Evolutionary conservation across 2,329 filamentous ascomycete species (phyloP).

Genomic region (Fusarium scirpi): DNA sequence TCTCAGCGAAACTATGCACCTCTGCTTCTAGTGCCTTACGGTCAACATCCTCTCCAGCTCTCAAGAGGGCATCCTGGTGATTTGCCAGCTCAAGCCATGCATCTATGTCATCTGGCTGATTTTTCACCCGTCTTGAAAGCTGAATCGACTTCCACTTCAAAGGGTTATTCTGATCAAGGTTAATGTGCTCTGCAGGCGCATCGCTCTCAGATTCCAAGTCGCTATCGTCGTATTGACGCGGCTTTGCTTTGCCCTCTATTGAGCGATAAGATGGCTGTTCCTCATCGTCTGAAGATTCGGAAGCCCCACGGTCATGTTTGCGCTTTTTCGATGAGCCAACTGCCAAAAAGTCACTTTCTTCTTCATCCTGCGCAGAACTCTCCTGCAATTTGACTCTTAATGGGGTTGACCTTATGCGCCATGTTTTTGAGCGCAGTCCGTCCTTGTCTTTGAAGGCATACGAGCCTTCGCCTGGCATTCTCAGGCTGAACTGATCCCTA

Average conservation of each 20-base stretch:
- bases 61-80: slow-evolving; percentile 78
- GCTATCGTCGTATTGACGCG: slow-evolving; percentile 59
- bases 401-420: slow-evolving; percentile 54
- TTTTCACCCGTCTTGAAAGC: slow-evolving; percentile 72
- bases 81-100: slow-evolving; percentile 84
- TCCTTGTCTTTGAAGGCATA: slow-evolving; percentile 56
- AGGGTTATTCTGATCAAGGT: slow-evolving; percentile 55
- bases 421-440: slow-evolving; percentile 59
- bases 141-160: slow-evolving; percentile 68
- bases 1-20: slow-evolving; percentile 76
- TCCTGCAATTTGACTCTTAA: slow-evolving; percentile 55
- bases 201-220: slow-evolving; percentile 64
- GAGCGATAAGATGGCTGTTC: slow-evolving; percentile 71
- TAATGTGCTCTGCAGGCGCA: slow-evolving; percentile 53
- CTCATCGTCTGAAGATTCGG: slow-evolving; percentile 60
- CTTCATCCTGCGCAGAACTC: slow-evolving; percentile 34
- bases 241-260: slow-evolving; percentile 72
- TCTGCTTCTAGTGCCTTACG: slow-evolving; percentile 69
- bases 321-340: slow-evolving; percentile 59
- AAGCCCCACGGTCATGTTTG: slow-evolving; percentile 50
- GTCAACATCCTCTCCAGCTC: slow-evolving; percentile 58
- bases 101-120: slow-evolving; percentile 73
- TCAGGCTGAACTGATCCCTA: slow-evolving; percentile 66
- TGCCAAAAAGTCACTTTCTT: slow-evolving; percentile 62
- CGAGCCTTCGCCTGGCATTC: slow-evolving; percentile 56